Conservation (phyloP, 352 stramenopile species). For the Phytophthora pseudosyringae region DNA sequence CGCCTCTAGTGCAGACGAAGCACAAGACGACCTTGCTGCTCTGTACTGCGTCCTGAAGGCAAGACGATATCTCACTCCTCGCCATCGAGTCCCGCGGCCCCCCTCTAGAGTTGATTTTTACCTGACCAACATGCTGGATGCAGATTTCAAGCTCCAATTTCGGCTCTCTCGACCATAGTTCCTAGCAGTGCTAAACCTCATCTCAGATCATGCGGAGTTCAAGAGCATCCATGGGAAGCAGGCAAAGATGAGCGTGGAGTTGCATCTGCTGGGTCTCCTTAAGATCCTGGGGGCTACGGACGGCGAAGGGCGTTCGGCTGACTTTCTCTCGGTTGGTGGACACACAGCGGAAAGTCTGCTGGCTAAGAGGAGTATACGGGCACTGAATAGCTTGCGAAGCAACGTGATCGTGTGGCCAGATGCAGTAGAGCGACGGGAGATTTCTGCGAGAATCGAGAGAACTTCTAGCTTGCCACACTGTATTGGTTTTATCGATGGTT, state of each 20-base stretch:
- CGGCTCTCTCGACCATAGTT: not conserved
- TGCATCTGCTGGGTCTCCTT: not conserved
- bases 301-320: not conserved
- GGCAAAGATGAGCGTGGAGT: not conserved
- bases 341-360: not conserved
- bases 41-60: not conserved
- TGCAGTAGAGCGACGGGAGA: not conserved
- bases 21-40: not conserved
- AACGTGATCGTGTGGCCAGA: not conserved
- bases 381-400: not conserved
- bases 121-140: not conserved
- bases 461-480: not conserved
- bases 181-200: not conserved
- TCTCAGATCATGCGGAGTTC: not conserved
- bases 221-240: not conserved
- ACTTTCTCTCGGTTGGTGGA: not conserved
- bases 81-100: not conserved
- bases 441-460: not conserved
- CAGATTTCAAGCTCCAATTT: constrained; percentile 1
- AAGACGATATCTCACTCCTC: not conserved
- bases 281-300: not conserved
- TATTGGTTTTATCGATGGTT: constrained; percentile 1
- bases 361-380: not conserved
- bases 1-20: not conserved
- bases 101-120: not conserved